Evolutionary conservation across 805 yeast species (phyloP), one percentile per base, ranked within the genome.

Genomic region (Yamadazyma philogaea): DNA sequence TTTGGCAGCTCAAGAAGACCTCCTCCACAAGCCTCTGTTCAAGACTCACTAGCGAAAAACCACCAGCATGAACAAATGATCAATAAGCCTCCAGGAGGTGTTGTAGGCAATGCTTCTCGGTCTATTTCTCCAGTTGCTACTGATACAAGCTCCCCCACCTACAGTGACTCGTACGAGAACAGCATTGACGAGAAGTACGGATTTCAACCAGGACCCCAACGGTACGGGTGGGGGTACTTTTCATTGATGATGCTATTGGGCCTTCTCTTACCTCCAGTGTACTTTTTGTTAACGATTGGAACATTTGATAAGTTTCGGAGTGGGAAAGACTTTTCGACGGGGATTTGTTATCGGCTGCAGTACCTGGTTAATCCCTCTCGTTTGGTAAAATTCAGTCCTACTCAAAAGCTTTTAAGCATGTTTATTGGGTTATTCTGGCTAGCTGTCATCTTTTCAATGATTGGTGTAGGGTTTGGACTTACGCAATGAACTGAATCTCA

Each of bases 391-490:
- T 60, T 51, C 39, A 51, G 56, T 1, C 47, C 33, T 24, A 18
- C 49, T 24, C 74, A 69, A 49, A 68, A 68, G 47, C 10, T 57
- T 1, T 34, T 54, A 27, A 63, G 71, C 47, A 48, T 60, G 7
- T 37, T 49, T 2, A 18, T 65, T 3, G 73, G 74, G 7, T 7
- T 68, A 6, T 6, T 57, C 5, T 69, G 74, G 74, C 35, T 64
- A 5, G 32, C 47, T 14, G 46, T 59, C 1, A 56, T 64, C 7
- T 33, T 65, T n/a, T 63, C 71, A 16, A 66, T 67, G 73, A 61
- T 68, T 3, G 72, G 64, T 0, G 64, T 68, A 5, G 72, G 72
- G 3, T 48, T 68, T 18, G 70, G 68, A 3, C n/a, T 48, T 4
- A 41, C 48, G 17, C 49, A 45, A 18, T 34, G 20, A 28, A 8